Evolutionary conservation across 2,329 filamentous ascomycete species (phyloP).

Genomic region (Paraphoma sp.): DNA sequence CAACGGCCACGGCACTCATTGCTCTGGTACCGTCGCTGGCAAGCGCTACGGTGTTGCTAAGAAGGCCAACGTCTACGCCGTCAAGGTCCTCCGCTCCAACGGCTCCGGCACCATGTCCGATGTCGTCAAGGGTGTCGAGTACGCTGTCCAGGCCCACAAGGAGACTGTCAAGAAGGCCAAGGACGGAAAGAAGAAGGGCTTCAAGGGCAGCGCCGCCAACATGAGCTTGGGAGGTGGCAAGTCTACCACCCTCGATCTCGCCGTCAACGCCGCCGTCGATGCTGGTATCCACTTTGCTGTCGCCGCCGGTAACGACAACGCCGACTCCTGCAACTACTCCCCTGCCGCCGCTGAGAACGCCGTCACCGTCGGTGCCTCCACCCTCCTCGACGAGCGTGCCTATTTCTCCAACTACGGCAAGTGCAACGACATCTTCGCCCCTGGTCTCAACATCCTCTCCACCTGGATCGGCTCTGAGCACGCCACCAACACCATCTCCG

Average conservation of each 20-base stretch:
- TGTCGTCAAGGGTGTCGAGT: constrained; percentile 98
- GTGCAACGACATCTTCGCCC: constrained; percentile 99
- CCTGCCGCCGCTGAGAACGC: constrained; percentile 90
- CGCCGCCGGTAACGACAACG: constrained; percentile 97
- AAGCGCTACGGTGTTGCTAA: constrained; percentile 99
- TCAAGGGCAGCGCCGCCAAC: constrained; percentile 99
- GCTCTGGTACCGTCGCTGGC: constrained; percentile 95
- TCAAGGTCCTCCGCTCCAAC: constrained; percentile 98
- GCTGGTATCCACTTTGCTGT: constrained; percentile 97
- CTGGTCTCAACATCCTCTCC: constrained; percentile 94
- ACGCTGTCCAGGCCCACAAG: constrained; percentile 80
- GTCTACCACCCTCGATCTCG: constrained; percentile 86
- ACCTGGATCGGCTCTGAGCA: constrained; percentile 98
- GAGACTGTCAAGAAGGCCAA: constrained; percentile 80
- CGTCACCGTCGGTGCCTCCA: constrained; percentile 94
- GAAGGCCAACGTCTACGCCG: constrained; percentile 95
- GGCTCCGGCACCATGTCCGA: constrained; percentile 98
- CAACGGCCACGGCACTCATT: constrained; percentile 98
- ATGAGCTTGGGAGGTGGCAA: constrained; percentile 99
- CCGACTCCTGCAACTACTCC: constrained; percentile 99
- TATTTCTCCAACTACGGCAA: constrained; percentile 99
- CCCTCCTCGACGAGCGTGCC: constrained; percentile 90
- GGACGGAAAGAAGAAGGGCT: constrained; percentile 89
- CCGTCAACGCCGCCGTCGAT: constrained; percentile 91
- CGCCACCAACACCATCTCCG: constrained; percentile 98